Evolutionary conservation across 306 rosid genomes (phyloP), one percentile per base, ranked within the genome.

Genomic region (Morella rubra): DNA sequence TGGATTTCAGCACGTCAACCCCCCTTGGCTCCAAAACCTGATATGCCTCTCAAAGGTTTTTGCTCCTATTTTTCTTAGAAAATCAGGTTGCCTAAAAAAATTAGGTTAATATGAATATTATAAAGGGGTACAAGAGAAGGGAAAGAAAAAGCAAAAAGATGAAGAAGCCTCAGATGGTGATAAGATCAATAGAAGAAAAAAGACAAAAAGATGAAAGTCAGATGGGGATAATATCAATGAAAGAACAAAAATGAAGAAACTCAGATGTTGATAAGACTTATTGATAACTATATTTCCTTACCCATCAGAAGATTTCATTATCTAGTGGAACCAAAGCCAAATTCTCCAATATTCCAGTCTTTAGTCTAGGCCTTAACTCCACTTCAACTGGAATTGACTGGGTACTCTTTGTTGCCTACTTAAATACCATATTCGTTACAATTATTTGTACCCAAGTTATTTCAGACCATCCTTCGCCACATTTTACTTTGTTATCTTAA

Each of bases 31-130:
- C 91, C 97, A 59, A 90, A 81, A 74, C 81, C 64, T 71, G 97
- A 92, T 79, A 80, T 86, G 87, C 92, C 93, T 77, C 85, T 87
- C 42, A 95, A 83, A 91, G 96, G 98, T 90, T 69, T 55, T 51
- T 54, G 45, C 71, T 60, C 19, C 54, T 32, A 56, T 37, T 59
- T 66, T 54, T 56, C 44, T n/a, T 19, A 6, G 40, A 60, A 69
- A 52, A 77, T 37, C 44, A 59, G 53, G 59, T 58, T 41, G 65
- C 65, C 72, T 64, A 11, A 24, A 64, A 69, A 50, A 59, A 49
- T 79, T 37, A 62, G 20, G 68, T 56, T 56, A 52, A 40, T 40
- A 47, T 46, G 65, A 55, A 45, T 20, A 6, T 65, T 3, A 19
- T 20, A 44, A 42, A 66, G 18, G 51, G 71, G 16, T 66, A 4